These are phyloP conservation scores for Pyrus hybrid DNA, from an alignment of 331 rosid genomes.

Conservation along the genomic window DNA sequence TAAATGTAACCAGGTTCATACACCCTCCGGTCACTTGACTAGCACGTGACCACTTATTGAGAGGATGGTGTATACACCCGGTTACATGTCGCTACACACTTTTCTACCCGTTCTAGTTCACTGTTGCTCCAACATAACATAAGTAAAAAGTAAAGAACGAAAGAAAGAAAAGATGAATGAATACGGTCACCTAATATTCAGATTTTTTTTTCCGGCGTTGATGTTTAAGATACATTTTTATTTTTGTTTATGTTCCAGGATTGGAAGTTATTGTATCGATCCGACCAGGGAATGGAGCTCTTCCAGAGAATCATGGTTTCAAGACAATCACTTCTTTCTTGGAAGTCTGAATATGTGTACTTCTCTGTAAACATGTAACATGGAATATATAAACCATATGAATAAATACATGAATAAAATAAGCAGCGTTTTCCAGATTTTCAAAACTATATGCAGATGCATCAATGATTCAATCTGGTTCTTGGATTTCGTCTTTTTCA, in stretches of 20 bases:
- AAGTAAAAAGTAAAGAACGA: neutral
- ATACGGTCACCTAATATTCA: too few relatives aligned
- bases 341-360: constrained; percentile 39
- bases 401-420: neutral
- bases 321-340: constrained; percentile 61
- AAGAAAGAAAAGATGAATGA: neutral
- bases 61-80: neutral
- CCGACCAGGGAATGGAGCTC: constrained; percentile 92
- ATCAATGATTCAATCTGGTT: too few relatives aligned
- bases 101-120: neutral
- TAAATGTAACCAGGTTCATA: neutral
- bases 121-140: neutral
- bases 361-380: constrained; percentile 10
- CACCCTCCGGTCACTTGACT: neutral
- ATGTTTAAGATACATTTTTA: neutral
- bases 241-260: constrained; percentile 33
- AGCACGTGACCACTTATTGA: neutral
- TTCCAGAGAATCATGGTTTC: constrained; percentile 79
- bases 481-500: too few relatives aligned
- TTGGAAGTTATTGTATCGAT: constrained; percentile 71
- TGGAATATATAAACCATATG: neutral
- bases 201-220: neutral
- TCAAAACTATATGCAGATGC: neutral
- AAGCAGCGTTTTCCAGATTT: neutral
- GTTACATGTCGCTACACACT: neutral